A percentile compares a stretch with the other conserved stretches of the same genome.
Evolutionary conservation across 106 monocot species (phyloP).

Genomic region (Dactylorhiza incarnata): DNA sequence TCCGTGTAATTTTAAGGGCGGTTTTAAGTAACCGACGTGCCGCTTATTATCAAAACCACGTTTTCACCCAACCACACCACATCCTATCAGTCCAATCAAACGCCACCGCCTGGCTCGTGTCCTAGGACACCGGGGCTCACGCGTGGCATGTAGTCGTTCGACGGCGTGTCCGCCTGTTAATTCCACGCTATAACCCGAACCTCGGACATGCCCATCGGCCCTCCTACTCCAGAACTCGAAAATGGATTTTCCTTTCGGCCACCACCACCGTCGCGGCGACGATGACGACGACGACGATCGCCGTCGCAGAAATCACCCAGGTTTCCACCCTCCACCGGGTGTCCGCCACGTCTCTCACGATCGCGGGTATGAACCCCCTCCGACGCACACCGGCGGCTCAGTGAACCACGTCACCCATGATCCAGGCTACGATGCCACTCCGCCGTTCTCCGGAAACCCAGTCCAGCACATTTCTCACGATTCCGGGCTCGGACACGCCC

Average conservation of each 20-base stretch:
- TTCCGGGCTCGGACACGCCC: neutral
- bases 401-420: neutral
- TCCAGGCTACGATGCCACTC: neutral
- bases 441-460: neutral
- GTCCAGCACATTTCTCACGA: neutral
- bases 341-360: neutral
- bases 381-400: neutral
- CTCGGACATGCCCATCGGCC: too few relatives aligned
- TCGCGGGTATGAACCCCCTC: slow-evolving; percentile 4
- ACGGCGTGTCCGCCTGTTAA: too few relatives aligned
- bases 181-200: too few relatives aligned
- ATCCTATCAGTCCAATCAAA: too few relatives aligned
- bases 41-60: too few relatives aligned
- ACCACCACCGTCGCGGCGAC: neutral
- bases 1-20: too few relatives aligned
- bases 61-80: too few relatives aligned
- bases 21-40: too few relatives aligned
- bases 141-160: too few relatives aligned
- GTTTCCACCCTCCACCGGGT: neutral
- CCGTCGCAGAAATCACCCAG: neutral
- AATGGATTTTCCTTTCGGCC: slow-evolving; percentile 3
- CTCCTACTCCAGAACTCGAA: neutral
- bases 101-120: too few relatives aligned
- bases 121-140: too few relatives aligned
- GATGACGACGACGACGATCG: neutral